Evolutionary conservation across 1,284 basidiomycete genomes (phyloP).

Genomic region (Phellinidium pouzarii): DNA sequence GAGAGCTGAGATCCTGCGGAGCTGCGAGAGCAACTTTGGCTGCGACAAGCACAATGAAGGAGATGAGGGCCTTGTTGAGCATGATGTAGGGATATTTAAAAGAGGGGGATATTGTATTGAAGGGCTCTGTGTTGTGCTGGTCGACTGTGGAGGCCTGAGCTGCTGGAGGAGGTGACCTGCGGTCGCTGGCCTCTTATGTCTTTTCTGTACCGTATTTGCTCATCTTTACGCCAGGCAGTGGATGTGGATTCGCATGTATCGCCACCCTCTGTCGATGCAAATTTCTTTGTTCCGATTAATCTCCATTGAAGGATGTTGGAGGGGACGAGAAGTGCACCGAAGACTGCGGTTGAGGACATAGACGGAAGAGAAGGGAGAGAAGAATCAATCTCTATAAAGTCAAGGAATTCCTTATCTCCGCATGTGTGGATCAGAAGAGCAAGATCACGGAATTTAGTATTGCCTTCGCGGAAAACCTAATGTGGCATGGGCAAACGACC

Average conservation of each 20-base stretch:
- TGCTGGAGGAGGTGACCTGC: not conserved
- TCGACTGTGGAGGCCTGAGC: not conserved
- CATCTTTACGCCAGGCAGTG: not conserved
- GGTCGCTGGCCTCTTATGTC: not conserved
- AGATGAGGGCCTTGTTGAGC: not conserved
- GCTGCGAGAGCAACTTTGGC: not conserved
- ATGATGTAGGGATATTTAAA: not conserved
- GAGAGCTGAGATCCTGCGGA: not conserved
- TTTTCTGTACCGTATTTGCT: not conserved
- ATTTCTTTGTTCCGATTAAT: too few species aligned
- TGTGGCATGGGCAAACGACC: not conserved
- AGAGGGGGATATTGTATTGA: not conserved
- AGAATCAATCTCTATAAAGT: too few species aligned
- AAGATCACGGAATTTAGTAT: too few species aligned
- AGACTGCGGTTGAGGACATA: too few species aligned
- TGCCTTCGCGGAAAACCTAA: too few species aligned
- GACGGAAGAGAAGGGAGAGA: too few species aligned
- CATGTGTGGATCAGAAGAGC: too few species aligned
- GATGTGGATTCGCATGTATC: not conserved
- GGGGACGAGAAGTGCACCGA: too few species aligned
- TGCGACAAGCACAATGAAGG: not conserved
- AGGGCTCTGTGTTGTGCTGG: too few species aligned
- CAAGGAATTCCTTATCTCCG: too few species aligned
- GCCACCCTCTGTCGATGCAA: too few species aligned
- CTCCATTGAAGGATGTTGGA: too few species aligned